These are phyloP conservation scores for Chaetomium fimeti DNA, from an alignment of 495 filamentous ascomycete genomes.

Conservation along the genomic window DNA sequence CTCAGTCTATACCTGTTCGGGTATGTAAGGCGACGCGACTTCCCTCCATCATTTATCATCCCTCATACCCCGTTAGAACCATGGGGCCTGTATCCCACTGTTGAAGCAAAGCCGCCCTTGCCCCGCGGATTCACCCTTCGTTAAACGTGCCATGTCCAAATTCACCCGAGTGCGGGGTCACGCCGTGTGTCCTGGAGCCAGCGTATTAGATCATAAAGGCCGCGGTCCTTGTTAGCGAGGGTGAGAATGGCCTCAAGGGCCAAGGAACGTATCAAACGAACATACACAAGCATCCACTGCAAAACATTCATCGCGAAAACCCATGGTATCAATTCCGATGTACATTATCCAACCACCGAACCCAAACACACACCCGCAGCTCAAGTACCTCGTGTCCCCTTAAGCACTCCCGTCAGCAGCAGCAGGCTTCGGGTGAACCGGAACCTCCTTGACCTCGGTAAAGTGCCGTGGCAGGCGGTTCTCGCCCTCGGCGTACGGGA, in stretches of 20 bases:
- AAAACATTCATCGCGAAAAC: neutral
- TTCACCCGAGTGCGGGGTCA: no score
- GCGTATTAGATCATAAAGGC: no score
- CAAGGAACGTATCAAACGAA: no score
- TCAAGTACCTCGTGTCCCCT: no score
- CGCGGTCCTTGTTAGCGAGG: no score
- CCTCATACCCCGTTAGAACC: neutral
- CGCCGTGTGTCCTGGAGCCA: no score
- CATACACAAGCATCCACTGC: neutral
- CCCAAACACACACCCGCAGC: neutral
- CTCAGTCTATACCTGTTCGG: constrained; percentile 2
- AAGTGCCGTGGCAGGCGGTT: constrained; percentile 56
- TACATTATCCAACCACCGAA: neutral
- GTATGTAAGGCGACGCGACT: neutral
- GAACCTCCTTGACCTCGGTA: constrained; percentile 35
- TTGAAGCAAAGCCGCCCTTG: neutral
- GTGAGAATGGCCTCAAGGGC: no score
- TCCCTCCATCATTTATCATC: neutral
- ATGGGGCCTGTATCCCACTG: neutral
- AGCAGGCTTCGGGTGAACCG: constrained; percentile 18
- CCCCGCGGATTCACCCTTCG: neutral
- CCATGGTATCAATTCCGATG: neutral
- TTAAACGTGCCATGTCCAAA: no score
- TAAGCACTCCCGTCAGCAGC: neutral
- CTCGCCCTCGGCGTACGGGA: constrained; percentile 59